Percentiles rank a stretch among this genome's conserved stretches.
Evolutionary conservation across 768 basidiomycete species (phyloP).

Genomic region (Leccinum disarticulatum): DNA sequence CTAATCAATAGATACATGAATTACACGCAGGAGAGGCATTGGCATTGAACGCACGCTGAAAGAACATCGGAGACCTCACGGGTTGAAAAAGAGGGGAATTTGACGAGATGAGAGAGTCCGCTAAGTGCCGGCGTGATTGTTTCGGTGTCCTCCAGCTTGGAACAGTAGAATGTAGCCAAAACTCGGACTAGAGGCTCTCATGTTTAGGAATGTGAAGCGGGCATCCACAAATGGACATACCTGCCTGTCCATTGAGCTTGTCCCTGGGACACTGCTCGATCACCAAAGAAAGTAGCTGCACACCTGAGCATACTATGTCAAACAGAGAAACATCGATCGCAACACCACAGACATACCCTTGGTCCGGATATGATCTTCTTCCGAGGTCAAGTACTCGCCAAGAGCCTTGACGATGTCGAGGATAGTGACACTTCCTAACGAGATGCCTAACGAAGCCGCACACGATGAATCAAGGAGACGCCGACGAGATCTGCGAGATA

Average conservation of each 20-base stretch:
- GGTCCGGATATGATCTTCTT: slow-evolving; percentile 72
- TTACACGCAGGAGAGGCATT: neutral
- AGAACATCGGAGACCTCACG: slow-evolving; percentile 61
- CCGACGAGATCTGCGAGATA: neutral
- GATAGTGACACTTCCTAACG: slow-evolving; percentile 53
- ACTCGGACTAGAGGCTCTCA: slow-evolving; percentile 62
- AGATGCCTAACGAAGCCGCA: neutral
- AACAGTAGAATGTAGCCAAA: slow-evolving; percentile 77
- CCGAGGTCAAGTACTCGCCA: slow-evolving; percentile 84
- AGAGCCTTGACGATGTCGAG: slow-evolving; percentile 82
- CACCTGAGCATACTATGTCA: slow-evolving; percentile 53
- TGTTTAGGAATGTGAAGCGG: slow-evolving; percentile 2
- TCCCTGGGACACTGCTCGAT: slow-evolving; percentile 58
- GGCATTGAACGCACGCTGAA: slow-evolving; percentile 48
- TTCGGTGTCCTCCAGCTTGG: slow-evolving; percentile 83
- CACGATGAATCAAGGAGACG: neutral
- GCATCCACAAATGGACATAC: slow-evolving; percentile 43
- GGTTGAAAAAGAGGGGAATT: slow-evolving; percentile 60
- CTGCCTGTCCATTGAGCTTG: slow-evolving; percentile 76
- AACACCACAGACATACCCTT: slow-evolving; percentile 56
- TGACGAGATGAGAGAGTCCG: slow-evolving; percentile 68
- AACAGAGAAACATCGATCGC: neutral
- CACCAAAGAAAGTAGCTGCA: slow-evolving; percentile 77
- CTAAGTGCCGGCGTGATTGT: slow-evolving; percentile 80
- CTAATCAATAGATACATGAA: slow-evolving; percentile 38